phyloP scores from a whole-genome alignment of 257 asterid genomes.

The Haberlea rhodopensis region DNA sequence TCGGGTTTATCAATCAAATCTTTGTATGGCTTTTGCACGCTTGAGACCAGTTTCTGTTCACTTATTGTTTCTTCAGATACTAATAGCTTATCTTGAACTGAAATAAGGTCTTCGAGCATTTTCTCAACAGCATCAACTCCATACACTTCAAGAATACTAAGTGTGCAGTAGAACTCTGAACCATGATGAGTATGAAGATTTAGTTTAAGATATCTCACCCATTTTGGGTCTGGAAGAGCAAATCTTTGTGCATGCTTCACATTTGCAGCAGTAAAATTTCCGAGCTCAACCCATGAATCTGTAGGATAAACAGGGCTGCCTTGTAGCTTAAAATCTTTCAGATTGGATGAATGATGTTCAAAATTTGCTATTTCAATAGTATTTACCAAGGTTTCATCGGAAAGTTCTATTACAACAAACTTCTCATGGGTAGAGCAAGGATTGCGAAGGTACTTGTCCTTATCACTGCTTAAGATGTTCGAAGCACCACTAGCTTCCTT shows the following conservation, averaged over 20 bases:
- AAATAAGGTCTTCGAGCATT: constrained; percentile 88
- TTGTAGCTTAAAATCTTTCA: constrained; percentile 68
- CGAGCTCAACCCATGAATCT: constrained; percentile 79
- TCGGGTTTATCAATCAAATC: too few relatives aligned
- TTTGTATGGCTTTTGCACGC: constrained; percentile 39
- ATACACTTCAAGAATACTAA: constrained; percentile 79
- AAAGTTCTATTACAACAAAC: constrained; percentile 84
- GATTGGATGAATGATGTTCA: constrained; percentile 89
- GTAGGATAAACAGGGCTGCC: constrained; percentile 92
- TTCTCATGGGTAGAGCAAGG: constrained; percentile 91
- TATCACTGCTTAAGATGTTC: constrained; percentile 75
- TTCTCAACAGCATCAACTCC: constrained; percentile 41
- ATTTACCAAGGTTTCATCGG: constrained; percentile 88
- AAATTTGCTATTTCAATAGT: constrained; percentile 23
- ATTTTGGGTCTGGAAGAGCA: constrained; percentile 78
- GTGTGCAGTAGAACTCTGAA: constrained; percentile 89
- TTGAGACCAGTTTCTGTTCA: constrained; percentile 38
- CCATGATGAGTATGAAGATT: constrained; percentile 74
- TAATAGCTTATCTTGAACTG: constrained; percentile 54
- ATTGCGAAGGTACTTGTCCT: constrained; percentile 91
- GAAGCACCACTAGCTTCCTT: constrained; percentile 98
- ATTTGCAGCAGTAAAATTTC: constrained; percentile 34
- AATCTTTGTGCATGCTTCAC: constrained; percentile 78
- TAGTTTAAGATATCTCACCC: constrained; percentile 84
- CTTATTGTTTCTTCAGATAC: constrained; percentile 40